Evolutionary conservation across 306 rosid species (phyloP).

Genomic region (Lithocarpus polystachyus): DNA sequence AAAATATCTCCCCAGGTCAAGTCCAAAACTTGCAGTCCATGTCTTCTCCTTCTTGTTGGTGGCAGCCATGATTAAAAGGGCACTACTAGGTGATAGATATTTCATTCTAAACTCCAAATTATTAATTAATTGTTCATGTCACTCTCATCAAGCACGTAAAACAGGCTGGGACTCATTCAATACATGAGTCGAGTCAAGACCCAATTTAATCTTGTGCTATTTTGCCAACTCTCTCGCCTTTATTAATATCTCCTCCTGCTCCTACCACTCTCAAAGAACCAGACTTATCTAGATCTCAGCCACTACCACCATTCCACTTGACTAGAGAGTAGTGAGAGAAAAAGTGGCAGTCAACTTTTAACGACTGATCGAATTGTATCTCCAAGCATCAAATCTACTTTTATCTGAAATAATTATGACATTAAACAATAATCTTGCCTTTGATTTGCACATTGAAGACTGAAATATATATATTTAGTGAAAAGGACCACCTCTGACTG

Average conservation of each 20-base stretch:
- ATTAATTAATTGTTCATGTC: background rate
- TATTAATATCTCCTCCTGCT: background rate
- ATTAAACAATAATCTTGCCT: background rate
- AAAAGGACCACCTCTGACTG: no score
- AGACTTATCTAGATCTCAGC: background rate
- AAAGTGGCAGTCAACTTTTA: background rate
- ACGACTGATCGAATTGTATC: background rate
- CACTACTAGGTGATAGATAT: background rate
- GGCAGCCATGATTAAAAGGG: background rate
- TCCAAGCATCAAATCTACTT: background rate
- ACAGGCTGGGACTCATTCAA: background rate
- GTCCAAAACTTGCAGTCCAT: background rate
- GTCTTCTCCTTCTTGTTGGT: background rate
- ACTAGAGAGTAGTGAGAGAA: no score
- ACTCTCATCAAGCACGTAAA: background rate
- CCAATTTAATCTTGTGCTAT: background rate
- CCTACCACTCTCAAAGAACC: background rate
- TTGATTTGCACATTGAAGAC: background rate
- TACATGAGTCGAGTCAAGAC: background rate
- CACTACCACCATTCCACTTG: background rate
- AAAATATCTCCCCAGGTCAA: slow-evolving; percentile 5
- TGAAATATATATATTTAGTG: no score
- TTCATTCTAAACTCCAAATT: background rate
- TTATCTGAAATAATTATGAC: background rate
- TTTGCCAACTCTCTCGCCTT: background rate